phyloP scores from a whole-genome alignment of 2,329 filamentous ascomycete genomes.

The Aureobasidium vineae region DNA sequence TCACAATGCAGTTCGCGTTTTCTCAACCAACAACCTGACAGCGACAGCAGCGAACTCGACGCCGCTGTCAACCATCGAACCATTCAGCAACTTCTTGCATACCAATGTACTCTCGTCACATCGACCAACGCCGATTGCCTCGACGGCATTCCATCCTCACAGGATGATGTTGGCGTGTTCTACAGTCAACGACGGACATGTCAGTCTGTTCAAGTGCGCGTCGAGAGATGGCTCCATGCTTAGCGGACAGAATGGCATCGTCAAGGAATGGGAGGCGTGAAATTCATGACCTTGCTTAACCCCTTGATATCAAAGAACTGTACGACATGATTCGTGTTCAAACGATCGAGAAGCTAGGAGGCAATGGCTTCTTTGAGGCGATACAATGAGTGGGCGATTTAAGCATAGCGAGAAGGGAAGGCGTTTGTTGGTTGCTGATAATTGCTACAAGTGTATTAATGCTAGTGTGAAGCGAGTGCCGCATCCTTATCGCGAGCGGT shows the following conservation, averaged over 20 bases:
- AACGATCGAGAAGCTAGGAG: not conserved
- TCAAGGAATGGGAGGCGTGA: constrained; percentile 28
- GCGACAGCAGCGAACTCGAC: constrained; percentile 20
- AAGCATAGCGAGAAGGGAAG: constrained; percentile 8
- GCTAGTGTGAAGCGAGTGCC: not conserved
- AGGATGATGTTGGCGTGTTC: constrained; percentile 86
- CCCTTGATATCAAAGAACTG: not conserved
- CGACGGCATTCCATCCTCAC: constrained; percentile 94
- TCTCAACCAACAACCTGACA: constrained; percentile 29
- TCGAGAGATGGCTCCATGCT: constrained; percentile 23
- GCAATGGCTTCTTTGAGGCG: not conserved
- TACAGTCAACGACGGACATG: constrained; percentile 80
- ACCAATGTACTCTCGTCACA: constrained; percentile 46
- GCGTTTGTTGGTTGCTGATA: not conserved
- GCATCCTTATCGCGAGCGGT: not conserved
- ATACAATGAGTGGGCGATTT: not conserved
- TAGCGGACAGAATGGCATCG: constrained; percentile 17
- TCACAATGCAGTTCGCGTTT: constrained; percentile 30
- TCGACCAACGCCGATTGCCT: constrained; percentile 76
- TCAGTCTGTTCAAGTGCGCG: constrained; percentile 69
- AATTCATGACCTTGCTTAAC: not conserved
- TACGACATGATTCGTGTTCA: not conserved
- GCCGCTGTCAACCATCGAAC: constrained; percentile 79
- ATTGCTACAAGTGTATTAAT: not conserved
- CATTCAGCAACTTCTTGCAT: constrained; percentile 65